Percentiles rank a stretch among this genome's conserved stretches.
phyloP scores from a whole-genome alignment of 148 eudicot species.

The Rhododendron ferrugineum region DNA sequence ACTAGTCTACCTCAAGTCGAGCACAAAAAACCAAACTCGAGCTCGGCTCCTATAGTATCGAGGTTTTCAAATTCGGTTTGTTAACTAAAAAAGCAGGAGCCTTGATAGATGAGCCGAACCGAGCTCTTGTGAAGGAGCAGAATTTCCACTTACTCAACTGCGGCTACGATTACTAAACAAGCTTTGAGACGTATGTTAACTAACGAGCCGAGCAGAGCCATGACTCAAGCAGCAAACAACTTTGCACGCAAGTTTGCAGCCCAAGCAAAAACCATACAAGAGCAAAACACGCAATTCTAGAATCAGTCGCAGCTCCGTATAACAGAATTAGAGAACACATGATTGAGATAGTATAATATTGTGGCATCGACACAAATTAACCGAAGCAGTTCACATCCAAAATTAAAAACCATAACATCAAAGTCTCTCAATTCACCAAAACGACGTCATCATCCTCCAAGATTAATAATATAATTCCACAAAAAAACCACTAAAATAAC shows the following conservation, averaged over 20 bases:
- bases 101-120: too few species aligned
- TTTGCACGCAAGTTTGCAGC: too few species aligned
- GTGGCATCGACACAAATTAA: not conserved
- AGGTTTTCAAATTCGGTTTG: too few species aligned
- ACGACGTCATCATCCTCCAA: not conserved
- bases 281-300: constrained; percentile 6
- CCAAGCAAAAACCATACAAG: too few species aligned
- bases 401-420: not conserved
- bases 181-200: too few species aligned
- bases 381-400: not conserved
- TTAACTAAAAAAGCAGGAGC: too few species aligned
- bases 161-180: too few species aligned
- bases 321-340: not conserved
- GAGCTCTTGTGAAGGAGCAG: too few species aligned
- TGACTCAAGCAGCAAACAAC: too few species aligned
- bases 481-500: not conserved
- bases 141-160: too few species aligned
- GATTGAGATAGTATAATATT: not conserved
- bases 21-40: not conserved
- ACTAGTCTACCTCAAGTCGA: not conserved
- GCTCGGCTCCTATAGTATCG: not conserved
- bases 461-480: not conserved
- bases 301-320: not conserved
- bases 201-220: too few species aligned
- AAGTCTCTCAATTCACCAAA: not conserved